Percentiles rank a stretch among this genome's conserved stretches.
Evolutionary conservation across 1,284 basidiomycete species (phyloP).

Genomic region (Butyriboletus regius): DNA sequence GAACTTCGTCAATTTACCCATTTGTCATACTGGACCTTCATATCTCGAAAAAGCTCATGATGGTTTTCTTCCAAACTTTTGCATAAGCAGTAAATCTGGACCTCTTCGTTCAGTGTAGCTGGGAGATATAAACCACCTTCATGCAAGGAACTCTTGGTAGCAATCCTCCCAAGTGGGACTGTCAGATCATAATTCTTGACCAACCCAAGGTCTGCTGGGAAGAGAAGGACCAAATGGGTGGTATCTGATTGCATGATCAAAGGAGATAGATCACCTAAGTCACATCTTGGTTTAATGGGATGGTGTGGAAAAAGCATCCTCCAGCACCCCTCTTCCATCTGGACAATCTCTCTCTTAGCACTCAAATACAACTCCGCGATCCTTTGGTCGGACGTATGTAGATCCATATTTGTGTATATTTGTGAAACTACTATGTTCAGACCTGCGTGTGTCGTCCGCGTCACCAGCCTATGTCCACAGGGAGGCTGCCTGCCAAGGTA

Average conservation of each 20-base stretch:
- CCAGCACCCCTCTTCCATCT: background rate
- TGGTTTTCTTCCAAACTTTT: background rate
- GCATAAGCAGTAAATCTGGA: background rate
- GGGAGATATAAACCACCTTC: constrained; percentile 8
- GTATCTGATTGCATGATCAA: constrained; percentile 10
- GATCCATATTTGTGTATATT: constrained; percentile 13
- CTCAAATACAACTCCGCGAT: constrained; percentile 6
- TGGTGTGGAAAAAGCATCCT: background rate
- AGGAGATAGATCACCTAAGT: background rate
- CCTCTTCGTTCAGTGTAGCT: constrained; percentile 9
- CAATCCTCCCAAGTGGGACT: background rate
- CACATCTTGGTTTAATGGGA: background rate
- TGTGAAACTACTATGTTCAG: too few relatives aligned
- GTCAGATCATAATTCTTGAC: background rate
- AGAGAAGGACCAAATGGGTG: constrained; percentile 2
- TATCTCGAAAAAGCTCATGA: background rate
- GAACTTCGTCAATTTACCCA: background rate
- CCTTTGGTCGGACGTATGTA: too few relatives aligned
- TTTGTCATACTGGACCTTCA: constrained; percentile 6
- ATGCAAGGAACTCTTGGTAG: background rate
- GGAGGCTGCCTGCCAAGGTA: background rate
- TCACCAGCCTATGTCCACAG: background rate
- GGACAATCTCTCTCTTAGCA: background rate
- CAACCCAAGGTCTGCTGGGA: background rate
- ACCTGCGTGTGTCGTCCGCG: too few relatives aligned